Evolutionary conservation across 2,329 filamentous ascomycete genomes (phyloP), one percentile per base, ranked within the genome.

Genomic region (Escovopsis sp.): DNA sequence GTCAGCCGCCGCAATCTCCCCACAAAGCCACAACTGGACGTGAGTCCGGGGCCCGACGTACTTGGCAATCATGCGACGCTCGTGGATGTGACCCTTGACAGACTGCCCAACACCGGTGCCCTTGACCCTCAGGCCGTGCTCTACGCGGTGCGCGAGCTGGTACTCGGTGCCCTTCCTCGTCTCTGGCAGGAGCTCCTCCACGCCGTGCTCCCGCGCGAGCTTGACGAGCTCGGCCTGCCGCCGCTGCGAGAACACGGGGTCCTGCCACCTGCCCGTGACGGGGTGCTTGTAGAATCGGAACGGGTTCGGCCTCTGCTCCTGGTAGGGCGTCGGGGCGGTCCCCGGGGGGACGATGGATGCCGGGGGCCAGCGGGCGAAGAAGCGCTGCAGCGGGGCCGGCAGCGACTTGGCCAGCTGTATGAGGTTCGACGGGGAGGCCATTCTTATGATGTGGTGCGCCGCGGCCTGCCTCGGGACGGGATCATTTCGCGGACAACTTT

Each of bases 81-180:
- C 91, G 77, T 88, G 85, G 54, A 78, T 73, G 65, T 95, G 89
- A 62, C 91, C 91, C 81, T 96, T 98, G 61, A 95, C 89, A 64
- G 74, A 80, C 66, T 95, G 80, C 45, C 87, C 89, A 51, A 86
- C 79, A 70, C 91, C 89, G 1, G 89, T 96, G 54, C 89, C 89
- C 75, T 88, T 89, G 45, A 95, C 83, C 48, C 80, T 73, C 61
- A 94, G 60, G 40, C 88, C 89, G 49, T 81, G 73, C 68, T 93
- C 83, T 45, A 86, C 75, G 45, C 85, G 70, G 60, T 78, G 75
- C 55, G 76, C 72, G 55, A 87, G 73, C 60, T 72, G 78, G 58
- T 75, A 73, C 51, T 79, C 81, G 2, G 80, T 81, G 53, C 79
- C 78, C 73, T 94, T 94, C 45, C 69, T 69, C 10, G 82, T 83